phyloP scores from a whole-genome alignment of 164 flowering plant genomes.

The Annona squamosa region DNA sequence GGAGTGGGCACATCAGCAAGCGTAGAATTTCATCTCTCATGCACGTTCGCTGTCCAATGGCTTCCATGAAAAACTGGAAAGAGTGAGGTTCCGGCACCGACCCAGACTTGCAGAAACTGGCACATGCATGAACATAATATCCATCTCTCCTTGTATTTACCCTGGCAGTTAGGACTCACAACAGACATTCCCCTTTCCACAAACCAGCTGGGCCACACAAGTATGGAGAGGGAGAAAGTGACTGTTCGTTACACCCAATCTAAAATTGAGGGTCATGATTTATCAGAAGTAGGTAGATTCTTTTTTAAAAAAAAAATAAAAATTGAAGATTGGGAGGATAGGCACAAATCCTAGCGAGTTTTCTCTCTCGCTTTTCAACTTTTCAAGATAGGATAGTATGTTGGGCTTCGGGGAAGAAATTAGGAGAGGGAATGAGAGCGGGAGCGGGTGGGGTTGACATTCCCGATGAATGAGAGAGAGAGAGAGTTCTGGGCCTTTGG shows the following conservation, averaged over 20 bases:
- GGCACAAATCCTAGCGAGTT: no score
- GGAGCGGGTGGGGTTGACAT: background rate
- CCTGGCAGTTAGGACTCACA: background rate
- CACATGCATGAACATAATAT: background rate
- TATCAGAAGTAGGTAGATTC: no score
- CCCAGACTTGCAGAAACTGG: background rate
- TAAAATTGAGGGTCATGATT: no score
- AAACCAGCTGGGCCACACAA: background rate
- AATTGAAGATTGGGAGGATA: no score
- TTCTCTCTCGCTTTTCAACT: no score
- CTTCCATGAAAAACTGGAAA: background rate
- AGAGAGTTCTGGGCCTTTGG: background rate
- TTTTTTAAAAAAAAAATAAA: no score
- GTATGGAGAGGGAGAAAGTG: background rate
- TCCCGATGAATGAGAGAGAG: background rate
- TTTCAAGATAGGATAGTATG: no score
- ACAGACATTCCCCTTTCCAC: background rate
- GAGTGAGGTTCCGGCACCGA: background rate
- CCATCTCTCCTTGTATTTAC: background rate
- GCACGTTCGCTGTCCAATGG: background rate
- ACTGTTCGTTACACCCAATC: no score
- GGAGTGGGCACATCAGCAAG: background rate
- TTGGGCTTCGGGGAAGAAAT: no score
- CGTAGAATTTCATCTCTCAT: background rate
- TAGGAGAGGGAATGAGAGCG: no score